A percentile compares a stretch with the other conserved stretches of the same genome.
Evolutionary conservation across 495 filamentous ascomycete species (phyloP).

Genomic region (Hypoxylon fuscum): DNA sequence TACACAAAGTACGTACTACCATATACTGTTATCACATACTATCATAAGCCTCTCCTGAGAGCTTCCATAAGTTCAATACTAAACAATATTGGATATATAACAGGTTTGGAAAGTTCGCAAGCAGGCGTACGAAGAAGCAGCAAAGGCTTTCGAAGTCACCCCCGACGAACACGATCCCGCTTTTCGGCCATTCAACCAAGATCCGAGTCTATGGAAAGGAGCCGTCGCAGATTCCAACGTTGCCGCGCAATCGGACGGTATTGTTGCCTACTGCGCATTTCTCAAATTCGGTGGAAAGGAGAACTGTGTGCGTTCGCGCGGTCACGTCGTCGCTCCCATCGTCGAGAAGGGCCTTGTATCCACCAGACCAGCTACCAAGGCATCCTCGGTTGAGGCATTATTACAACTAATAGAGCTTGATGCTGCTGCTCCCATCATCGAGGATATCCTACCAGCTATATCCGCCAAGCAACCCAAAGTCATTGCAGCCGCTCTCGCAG

Average conservation of each 20-base stretch:
- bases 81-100: slow-evolving; percentile 47
- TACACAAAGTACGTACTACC: slow-evolving; percentile 75
- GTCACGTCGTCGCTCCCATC: slow-evolving; percentile 75
- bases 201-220: slow-evolving; percentile 87
- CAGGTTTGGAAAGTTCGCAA: slow-evolving; percentile 98
- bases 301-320: slow-evolving; percentile 81
- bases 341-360: slow-evolving; percentile 93
- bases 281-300: slow-evolving; percentile 85
- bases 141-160: slow-evolving; percentile 83
- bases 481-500: slow-evolving; percentile 82
- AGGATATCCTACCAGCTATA: slow-evolving; percentile 86
- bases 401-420: slow-evolving; percentile 92
- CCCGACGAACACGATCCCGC: slow-evolving; percentile 87
- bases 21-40: not conserved
- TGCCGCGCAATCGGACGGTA: slow-evolving; percentile 92
- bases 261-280: slow-evolving; percentile 86
- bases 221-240: slow-evolving; percentile 97
- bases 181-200: slow-evolving; percentile 86
- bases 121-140: slow-evolving; percentile 91
- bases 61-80: slow-evolving; percentile 24
- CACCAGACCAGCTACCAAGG: slow-evolving; percentile 86
- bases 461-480: slow-evolving; percentile 95
- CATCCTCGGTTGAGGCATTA: slow-evolving; percentile 84
- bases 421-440: slow-evolving; percentile 83
- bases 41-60: no score